Base-by-base conservation (phyloP, 805 yeast species). In the Wickerhamomyces queroliae region DNA sequence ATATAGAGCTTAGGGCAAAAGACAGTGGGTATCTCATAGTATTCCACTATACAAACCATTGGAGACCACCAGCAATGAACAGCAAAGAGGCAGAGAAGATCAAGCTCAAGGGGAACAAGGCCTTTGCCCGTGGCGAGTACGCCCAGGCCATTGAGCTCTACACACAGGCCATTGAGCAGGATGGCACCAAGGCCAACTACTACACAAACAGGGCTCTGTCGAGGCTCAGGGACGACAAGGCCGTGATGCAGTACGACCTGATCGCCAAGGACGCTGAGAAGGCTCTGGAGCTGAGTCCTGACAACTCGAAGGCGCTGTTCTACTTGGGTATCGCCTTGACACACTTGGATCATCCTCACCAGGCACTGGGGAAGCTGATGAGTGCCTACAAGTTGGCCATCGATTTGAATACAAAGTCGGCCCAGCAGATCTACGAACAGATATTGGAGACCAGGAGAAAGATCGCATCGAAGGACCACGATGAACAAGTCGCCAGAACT, bases 351-450 rank as follows among this genome's bases (percentile, higher is more conserved):
- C 41, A 58, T n/a, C 52, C 60, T 2, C 46, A 43, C 20, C 48
- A 47, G 35, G 60, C 62, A 2, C 46, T 53, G 23, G 35, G 40
- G 6, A 46, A 55, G 23, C 36, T 53, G 33, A 39, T 38, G 23
- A 42, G 36, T n/a, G 64, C 62, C 2, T 58, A 59, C 38, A 48
- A 46, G 4, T 29, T 49, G 19, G 57, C 63, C 2, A 33, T 59
- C 31, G 31, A 33, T 20, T 33, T 43, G 18, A 40, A 43, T 13
- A 53, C 62, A 7, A 52, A 60, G 5, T 58, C 63, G 3, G 40
- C 55, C 7, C 41, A 49, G 10, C 39, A 46, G 15, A 54, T 55
- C 19, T 36, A 49, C 27, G 50, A 52, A 26, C 43, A 47, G 5
- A 37, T 59, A 2, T 39, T 59, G 20, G 44, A 47, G 10, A 47